phyloP scores from a whole-genome alignment of 495 filamentous ascomycete species.

The Neurospora sublineolata region DNA sequence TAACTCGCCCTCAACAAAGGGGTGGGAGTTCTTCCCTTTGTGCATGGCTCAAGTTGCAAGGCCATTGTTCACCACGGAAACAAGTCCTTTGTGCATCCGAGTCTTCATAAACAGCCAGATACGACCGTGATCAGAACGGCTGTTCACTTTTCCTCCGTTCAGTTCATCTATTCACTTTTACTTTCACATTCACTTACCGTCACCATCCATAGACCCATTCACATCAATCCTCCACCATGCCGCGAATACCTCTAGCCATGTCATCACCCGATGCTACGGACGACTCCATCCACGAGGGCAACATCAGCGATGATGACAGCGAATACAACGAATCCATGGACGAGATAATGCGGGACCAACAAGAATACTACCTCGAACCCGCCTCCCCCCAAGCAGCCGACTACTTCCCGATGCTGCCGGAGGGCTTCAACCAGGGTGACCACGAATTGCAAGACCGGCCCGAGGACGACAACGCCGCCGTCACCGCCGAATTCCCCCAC shows the following conservation, averaged over 20 bases:
- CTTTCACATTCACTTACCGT: no score
- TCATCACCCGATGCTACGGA: neutral
- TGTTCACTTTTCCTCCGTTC: neutral
- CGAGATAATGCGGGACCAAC: neutral
- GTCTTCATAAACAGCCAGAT: neutral
- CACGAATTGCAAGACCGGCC: neutral
- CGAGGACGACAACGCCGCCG: neutral
- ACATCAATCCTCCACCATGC: neutral
- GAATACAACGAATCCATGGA: neutral
- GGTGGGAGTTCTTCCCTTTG: neutral
- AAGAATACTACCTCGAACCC: neutral
- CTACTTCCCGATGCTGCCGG: neutral
- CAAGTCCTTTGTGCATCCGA: neutral
- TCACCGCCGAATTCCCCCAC: neutral
- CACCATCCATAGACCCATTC: no score
- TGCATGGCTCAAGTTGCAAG: neutral
- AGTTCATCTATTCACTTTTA: neutral
- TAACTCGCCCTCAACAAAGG: neutral
- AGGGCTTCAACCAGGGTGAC: neutral
- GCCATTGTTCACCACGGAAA: neutral
- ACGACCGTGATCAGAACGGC: neutral
- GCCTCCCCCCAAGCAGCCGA: neutral
- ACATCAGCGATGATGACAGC: neutral
- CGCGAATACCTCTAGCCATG: no score
- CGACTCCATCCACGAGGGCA: neutral